Base-by-base conservation (phyloP, 1,284 basidiomycete species). In the Malassezia yamatoensis region DNA sequence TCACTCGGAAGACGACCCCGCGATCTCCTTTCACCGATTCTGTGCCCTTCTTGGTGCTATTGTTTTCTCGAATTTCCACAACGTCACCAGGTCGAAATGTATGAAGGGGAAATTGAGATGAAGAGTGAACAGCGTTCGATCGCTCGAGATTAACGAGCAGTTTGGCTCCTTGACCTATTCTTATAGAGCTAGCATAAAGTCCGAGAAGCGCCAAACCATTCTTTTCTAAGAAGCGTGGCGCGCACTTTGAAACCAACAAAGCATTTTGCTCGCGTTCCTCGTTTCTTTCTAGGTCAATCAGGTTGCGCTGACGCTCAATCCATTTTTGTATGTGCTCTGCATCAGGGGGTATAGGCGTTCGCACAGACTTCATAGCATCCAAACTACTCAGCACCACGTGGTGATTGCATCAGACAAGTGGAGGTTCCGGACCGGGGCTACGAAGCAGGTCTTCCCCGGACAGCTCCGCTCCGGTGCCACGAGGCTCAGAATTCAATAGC, bases 101-200 rank as follows among this genome's bases (percentile, higher is more conserved):
- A 77, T 96, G 90, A 5, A 88, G 85, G 8, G 88, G 88, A 59
- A 94, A 85, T 1, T 81, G 62, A 0, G 83, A 78, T 21, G 78
- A 82, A 1, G 81, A 78, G 68, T 90, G 86, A 67, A 88, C 87
- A 13, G 87, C 88, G 5, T 82, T 77, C 0, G 90, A 87, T 58
- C 88, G 79, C 70, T 90, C 86, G 13, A 96, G 78, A 76, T 93
- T 89, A 41, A 94, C 81, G 51, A 94, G 77, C 86, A 83, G 89
- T 79, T 91, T 93, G 21, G 88, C 90, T 29, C 90, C 90, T 1
- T 94, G 79, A 1, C 90, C 90, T 29, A 93, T 80, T 45, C 81
- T 82, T 21, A 90, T 79, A 18, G 80, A 80, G 1, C 81, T 79
- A 0, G 90, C 79, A 0, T 85, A 83, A 9, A 96, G 78, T 32